Base-by-base conservation (phyloP, 371 early-diverging fungal genomes). In the Haplosporangium sp. region DNA sequence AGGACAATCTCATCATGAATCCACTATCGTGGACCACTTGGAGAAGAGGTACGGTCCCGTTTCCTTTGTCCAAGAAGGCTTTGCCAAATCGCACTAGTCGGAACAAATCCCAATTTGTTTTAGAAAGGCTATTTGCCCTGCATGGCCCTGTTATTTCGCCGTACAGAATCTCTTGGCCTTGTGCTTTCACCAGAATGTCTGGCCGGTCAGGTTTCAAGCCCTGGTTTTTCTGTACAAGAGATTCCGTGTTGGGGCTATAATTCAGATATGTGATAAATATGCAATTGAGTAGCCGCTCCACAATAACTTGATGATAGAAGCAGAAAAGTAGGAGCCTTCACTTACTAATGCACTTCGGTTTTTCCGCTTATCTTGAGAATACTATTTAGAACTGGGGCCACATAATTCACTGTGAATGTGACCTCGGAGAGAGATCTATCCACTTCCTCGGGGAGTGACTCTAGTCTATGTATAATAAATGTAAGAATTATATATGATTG, bases 341-440 rank as follows among this genome's bases (percentile, higher is more conserved):
- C 66, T 50, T 59, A 66, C 59, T 67, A 67, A 3, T 67, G 68
- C 61, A 67, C 68, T 14, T 60, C 55, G 9, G 68, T 67, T 61
- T 55, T 67, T 14, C 61, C 68, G 48, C 56, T 36, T 2, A 67
- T 54, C 42, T 47, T 67, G 56, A 67, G 61, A 41, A 67, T 67
- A 23, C 68, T 37, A 45, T 67, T 67, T 56, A 67, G 48, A n/a
- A 67, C 61, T 50, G 68, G 61, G 29, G 68, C 60, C 38, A 61
- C 68, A 67, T 67, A 67, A 29, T 67, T 67, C n/a, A 60, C 68
- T 36, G 68, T 67, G 37, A 67, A 67, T 45, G 67, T 67, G 67
- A 59, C 60, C 47, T 67, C 68, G 23, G 68, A 67, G 21, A 67
- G 41, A 18, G 61, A 60, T 29, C 56, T 29, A 37, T 67, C 68